Evolutionary conservation across 345 rosid genomes (phyloP).

Genomic region (Moringa oleifera): DNA sequence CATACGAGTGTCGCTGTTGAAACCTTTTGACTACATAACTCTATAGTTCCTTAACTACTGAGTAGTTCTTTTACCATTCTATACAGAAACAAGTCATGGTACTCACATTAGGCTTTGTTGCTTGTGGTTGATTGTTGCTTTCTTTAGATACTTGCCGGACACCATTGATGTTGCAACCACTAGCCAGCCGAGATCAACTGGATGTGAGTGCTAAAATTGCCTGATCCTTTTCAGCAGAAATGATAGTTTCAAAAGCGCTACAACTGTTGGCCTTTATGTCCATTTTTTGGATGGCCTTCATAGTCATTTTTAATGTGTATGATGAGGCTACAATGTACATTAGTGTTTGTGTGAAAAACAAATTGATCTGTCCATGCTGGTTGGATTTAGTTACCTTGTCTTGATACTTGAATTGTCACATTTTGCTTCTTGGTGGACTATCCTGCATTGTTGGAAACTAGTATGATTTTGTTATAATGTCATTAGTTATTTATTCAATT

Average conservation of each 20-base stretch:
- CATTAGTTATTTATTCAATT: neutral
- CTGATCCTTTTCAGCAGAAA: conserved; percentile 13
- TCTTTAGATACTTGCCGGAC: conserved; percentile 54
- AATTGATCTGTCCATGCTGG: conserved; percentile 15
- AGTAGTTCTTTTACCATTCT: neutral
- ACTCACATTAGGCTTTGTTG: conserved; percentile 11
- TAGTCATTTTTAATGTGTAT: conserved; percentile 3
- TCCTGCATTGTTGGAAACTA: neutral
- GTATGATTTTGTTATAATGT: neutral
- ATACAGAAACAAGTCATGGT: neutral
- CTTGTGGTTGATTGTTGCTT: conserved; percentile 6
- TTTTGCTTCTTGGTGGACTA: conserved; percentile 1
- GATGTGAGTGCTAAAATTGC: conserved; percentile 45
- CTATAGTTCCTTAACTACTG: too few species aligned
- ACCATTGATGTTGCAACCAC: conserved; percentile 51
- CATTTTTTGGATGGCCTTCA: neutral
- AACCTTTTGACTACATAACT: too few species aligned
- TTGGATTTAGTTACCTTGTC: conserved; percentile 19
- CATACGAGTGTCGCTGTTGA: too few species aligned
- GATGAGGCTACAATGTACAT: conserved; percentile 37
- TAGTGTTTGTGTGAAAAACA: conserved; percentile 22
- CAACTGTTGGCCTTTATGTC: conserved; percentile 16
- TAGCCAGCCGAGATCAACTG: conserved; percentile 43
- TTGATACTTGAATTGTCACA: conserved; percentile 4
- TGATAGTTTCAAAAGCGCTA: conserved; percentile 10